These are phyloP conservation scores for Russula earlei DNA, from an alignment of 768 basidiomycete genomes.

Conservation along the genomic window DNA sequence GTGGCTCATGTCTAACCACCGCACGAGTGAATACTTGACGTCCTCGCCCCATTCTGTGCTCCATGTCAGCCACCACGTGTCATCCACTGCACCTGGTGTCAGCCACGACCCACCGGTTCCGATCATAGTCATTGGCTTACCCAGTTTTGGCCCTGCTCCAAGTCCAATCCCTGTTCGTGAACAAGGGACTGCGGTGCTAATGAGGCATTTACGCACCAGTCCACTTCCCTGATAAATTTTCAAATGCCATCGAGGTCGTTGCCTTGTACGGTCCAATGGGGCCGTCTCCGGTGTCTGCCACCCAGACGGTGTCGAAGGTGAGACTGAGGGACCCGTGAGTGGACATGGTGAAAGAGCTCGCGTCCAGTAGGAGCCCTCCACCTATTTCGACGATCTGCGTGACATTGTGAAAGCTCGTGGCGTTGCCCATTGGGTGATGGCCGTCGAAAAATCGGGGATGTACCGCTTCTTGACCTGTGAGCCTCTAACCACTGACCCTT, in stretches of 20 bases:
- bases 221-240: constrained; percentile 7
- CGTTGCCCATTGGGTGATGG: constrained; percentile 2
- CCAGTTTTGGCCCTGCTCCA: constrained; percentile 7
- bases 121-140: constrained; percentile 1
- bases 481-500: not conserved
- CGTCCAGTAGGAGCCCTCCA: constrained; percentile 10
- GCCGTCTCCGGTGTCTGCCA: not conserved
- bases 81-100: not conserved
- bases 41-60: constrained; percentile 3
- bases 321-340: not conserved
- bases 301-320: constrained; percentile 7
- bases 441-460: not conserved
- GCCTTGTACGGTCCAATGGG: constrained; percentile 8
- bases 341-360: not conserved
- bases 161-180: not conserved
- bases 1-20: not conserved
- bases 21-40: not conserved
- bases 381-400: not conserved
- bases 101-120: not conserved
- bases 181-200: not conserved
- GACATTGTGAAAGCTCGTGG: not conserved
- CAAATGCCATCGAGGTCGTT: not conserved
- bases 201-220: not conserved
- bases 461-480: not conserved
- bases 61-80: constrained; percentile 8